Base-by-base conservation (phyloP, 352 stramenopile species). In the Peronospora farinosa region DNA sequence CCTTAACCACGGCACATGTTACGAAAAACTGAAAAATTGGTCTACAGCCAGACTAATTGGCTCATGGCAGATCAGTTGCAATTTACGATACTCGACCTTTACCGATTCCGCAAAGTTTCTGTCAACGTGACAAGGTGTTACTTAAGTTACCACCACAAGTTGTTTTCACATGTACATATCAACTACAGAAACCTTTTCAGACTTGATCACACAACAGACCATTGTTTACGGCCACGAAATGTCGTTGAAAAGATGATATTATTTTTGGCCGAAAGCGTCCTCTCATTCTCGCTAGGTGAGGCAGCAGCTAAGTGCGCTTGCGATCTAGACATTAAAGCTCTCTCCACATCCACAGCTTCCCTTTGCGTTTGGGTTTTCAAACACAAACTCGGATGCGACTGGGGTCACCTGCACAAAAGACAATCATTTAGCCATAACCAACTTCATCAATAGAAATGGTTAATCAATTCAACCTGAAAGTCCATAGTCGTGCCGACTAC, bases 351-450 rank as follows among this genome's bases (percentile, higher is more conserved):
- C 97, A 74, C 97, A 99, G 68, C 95, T 92, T 28, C 96, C 96
- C 74, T 99, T 99, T 13, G 93, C 95, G 73, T 99, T 99, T n/a
- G 97, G 97, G 78, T 99, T 99, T 37, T 97, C 92, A 69, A 99
- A 99, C 10, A 97, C 97, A 55, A 99, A 99, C 72, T 99, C 96
- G 33, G 92, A 92, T 21, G 86, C 93, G 45, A 99, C 82, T 45
- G 97, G 96, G 41, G 92, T 98, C 60, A 96, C 95, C 74, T 98
- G 47, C 7, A 39, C 10, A 23, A 51, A 45, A 40, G 4, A 21
- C 43, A 11, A 36, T 7, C 1, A 33, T 12, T 27, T 27, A 27
- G 23, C 23, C 23, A 7, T 33, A 35, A 10, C 5, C n/a, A 19
- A 12, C 3, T 10, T 19, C 21, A 7, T 23, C 21, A 33, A 32